A percentile compares a stretch with the other conserved stretches of the same genome.
phyloP scores from a whole-genome alignment of 495 filamentous ascomycete genomes.

The Trichocladium uniseriatum region DNA sequence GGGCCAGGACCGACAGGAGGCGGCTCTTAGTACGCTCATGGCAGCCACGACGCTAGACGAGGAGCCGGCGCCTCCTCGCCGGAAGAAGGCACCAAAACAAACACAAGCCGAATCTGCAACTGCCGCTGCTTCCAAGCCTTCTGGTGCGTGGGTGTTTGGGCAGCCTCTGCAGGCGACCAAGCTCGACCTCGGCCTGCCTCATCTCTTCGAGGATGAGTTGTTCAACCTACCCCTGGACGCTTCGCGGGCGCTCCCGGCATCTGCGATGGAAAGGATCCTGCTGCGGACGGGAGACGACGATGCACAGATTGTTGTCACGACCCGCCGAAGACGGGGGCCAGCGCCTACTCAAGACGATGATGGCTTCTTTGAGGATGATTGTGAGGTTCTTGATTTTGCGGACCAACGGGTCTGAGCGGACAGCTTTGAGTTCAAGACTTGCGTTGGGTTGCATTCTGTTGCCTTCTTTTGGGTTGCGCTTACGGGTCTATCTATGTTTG shows the following conservation, averaged over 20 bases:
- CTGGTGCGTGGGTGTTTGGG: constrained; percentile 60
- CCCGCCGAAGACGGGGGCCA: constrained; percentile 55
- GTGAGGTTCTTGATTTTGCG: constrained; percentile 86
- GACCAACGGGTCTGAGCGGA: constrained; percentile 59
- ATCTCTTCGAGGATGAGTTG: constrained; percentile 45
- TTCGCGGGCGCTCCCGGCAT: constrained; percentile 43
- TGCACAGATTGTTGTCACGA: constrained; percentile 74
- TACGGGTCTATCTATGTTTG: too few species aligned
- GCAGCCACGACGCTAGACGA: constrained; percentile 25
- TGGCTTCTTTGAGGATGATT: constrained; percentile 91
- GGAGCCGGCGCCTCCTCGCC: constrained; percentile 1
- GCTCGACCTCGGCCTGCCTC: constrained; percentile 48
- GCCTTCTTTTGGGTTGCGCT: background rate
- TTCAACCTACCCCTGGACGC: constrained; percentile 41
- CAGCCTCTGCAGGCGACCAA: constrained; percentile 50
- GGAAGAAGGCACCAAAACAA: constrained; percentile 15
- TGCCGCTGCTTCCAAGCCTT: background rate
- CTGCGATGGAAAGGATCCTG: constrained; percentile 46
- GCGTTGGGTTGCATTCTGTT: too few species aligned
- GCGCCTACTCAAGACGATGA: constrained; percentile 49
- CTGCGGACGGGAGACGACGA: constrained; percentile 55
- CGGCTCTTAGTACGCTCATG: constrained; percentile 26
- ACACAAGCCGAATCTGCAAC: background rate
- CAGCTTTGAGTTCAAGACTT: constrained; percentile 25
- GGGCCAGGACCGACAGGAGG: constrained; percentile 10